A percentile compares a stretch with the other conserved stretches of the same genome.
These are phyloP conservation scores for Fraxinus dipetala DNA, from an alignment of 305 asterid species.

Conservation along the genomic window DNA sequence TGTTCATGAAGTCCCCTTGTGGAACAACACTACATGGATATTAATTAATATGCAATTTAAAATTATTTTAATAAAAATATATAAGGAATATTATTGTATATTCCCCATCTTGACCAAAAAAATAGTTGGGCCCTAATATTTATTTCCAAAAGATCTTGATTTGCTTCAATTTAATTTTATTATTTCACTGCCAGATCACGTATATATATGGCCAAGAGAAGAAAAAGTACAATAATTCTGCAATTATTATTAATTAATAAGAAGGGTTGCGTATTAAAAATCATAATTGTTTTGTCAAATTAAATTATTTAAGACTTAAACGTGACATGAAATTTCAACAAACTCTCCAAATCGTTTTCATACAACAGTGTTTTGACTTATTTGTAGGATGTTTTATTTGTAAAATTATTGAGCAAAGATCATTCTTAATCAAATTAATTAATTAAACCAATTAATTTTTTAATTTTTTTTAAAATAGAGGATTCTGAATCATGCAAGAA, in stretches of 20 bases:
- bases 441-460: neutral
- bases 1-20: neutral
- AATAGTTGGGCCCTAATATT: neutral
- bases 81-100: neutral
- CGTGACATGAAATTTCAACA: conserved; percentile 1
- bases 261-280: neutral
- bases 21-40: neutral
- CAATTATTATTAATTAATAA: neutral
- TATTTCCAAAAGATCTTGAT: neutral
- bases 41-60: neutral
- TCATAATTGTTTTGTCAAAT: neutral
- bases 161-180: neutral
- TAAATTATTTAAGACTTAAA: neutral
- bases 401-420: neutral
- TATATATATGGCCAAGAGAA: neutral
- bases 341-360: neutral
- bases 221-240: neutral
- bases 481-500: neutral
- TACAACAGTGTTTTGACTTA: neutral
- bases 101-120: neutral
- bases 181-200: neutral
- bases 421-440: neutral
- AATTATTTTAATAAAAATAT: neutral
- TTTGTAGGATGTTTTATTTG: neutral
- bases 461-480: neutral